Conservation (phyloP, 805 yeast genomes). For the Nakazawaea ambrosiae region DNA sequence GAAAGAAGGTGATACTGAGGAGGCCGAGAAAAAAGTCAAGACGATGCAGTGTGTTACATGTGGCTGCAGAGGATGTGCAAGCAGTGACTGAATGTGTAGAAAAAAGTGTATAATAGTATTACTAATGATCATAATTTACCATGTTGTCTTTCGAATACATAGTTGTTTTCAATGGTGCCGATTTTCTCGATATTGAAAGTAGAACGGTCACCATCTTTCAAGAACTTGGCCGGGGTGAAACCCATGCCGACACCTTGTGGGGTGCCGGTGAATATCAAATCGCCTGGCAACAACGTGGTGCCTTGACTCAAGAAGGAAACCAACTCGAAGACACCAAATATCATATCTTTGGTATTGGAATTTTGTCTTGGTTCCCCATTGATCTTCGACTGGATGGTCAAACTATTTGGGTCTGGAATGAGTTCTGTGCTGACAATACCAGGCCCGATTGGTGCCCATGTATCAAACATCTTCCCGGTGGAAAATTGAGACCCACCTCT, state of each 20-base stretch:
- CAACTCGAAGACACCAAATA: constrained; percentile 35
- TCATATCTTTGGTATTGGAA: constrained; percentile 39
- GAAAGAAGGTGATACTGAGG: constrained; percentile 19
- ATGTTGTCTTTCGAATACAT: constrained; percentile 4
- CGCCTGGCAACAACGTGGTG: constrained; percentile 46
- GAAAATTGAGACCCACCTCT: constrained; percentile 49
- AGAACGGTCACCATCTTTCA: constrained; percentile 36
- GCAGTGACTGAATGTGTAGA: constrained; percentile 67
- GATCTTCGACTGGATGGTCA: constrained; percentile 32
- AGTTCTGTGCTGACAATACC: constrained; percentile 32
- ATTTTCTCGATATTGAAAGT: constrained; percentile 34
- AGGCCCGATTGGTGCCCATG: constrained; percentile 54
- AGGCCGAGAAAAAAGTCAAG: constrained; percentile 20
- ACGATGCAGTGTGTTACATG: constrained; percentile 65
- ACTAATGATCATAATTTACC: neutral
- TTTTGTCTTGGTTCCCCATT: constrained; percentile 43
- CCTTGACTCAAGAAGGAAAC: constrained; percentile 44
- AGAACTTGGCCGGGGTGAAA: constrained; percentile 31
- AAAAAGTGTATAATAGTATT: too few relatives aligned
- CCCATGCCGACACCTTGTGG: constrained; percentile 46
- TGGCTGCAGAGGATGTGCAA: constrained; percentile 83
- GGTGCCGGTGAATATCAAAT: constrained; percentile 49
- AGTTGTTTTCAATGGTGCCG: constrained; percentile 33
- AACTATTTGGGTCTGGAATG: constrained; percentile 23
- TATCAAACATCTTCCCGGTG: constrained; percentile 46